Conservation (phyloP, 768 basidiomycete genomes). For the Mycena galopus region DNA sequence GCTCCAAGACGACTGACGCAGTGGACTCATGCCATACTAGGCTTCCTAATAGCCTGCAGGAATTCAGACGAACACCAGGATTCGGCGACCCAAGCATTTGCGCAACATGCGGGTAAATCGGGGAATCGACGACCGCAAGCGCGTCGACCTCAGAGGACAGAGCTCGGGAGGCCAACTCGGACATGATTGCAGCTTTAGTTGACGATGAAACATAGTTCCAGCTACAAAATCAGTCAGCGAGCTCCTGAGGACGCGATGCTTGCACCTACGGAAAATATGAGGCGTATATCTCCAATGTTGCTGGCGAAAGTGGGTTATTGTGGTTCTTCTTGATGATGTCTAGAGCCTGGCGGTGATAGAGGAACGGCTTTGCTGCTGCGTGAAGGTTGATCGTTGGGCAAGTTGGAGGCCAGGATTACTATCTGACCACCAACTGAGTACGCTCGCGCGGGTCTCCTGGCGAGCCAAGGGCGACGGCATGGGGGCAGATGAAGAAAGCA, state of each 20-base stretch:
- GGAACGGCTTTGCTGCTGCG: background rate
- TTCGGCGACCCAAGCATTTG: background rate
- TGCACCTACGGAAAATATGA: background rate
- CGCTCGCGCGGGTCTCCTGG: background rate
- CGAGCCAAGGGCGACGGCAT: background rate
- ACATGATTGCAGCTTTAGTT: background rate
- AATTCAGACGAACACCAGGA: no score
- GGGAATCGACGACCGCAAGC: background rate
- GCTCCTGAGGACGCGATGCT: background rate
- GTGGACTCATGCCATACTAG: background rate
- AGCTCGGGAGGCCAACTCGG: background rate
- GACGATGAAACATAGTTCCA: background rate
- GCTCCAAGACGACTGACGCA: background rate
- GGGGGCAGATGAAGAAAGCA: no score
- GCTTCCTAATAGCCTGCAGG: no score
- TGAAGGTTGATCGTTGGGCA: slow-evolving; percentile 6
- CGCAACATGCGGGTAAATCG: background rate
- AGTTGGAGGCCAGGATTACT: background rate
- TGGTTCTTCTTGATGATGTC: background rate
- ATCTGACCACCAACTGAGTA: background rate
- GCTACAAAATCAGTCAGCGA: background rate
- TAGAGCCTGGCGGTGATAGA: background rate
- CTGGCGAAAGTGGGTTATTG: background rate
- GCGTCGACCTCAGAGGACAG: background rate
- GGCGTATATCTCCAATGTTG: background rate